Evolutionary conservation across 179 eudicot species (phyloP), one percentile per base, ranked within the genome.

Genomic region (Beta macrorhiza): DNA sequence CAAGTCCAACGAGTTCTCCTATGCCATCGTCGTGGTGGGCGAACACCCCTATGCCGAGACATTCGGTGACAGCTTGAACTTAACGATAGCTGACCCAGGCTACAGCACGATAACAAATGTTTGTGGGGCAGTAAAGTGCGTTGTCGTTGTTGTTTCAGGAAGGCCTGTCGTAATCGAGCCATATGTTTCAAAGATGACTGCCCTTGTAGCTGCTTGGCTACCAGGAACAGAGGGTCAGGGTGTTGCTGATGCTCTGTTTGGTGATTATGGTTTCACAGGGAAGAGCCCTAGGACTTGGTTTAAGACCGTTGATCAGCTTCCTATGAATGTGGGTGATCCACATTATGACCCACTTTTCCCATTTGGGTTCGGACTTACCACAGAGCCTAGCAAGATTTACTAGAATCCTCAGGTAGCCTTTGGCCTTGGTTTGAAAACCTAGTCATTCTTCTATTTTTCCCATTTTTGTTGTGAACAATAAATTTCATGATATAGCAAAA

Each of bases 191-290:
- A 55, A 61, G 2, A 91, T 90, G 11, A 88, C 89, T 20, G 97
- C 97, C 32, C 88, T 92, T 1, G 92, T 94, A 45, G 95, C 98
- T 51, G 98, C 98, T 56, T 94, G 95, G 97, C 87, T 94, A 65
- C 98, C 98, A 0, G 98, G 98, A 42, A 85, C 88, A 1, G 95
- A 94, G 81, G 97, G 95, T 47, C 93, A 93, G 67, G 97, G 97
- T 58, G 93, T 93, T n/a, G 89, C 95, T 68, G 97, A 94, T 87
- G 92, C 93, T 72, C 75, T 94, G 47, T 94, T 90, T 71, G 98
- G 98, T 14, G 92, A 92, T 56, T 89, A 87, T 78, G 97, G 90
- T 7, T 94, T 94, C 83, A 88, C 88, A 0, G 98, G 98, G 19
- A 94, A 90, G 87, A 93, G 91, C 45, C 76, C 98, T 0, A 77